These are phyloP conservation scores for Calocera cornea DNA, from an alignment of 768 basidiomycete genomes.

Conservation along the genomic window DNA sequence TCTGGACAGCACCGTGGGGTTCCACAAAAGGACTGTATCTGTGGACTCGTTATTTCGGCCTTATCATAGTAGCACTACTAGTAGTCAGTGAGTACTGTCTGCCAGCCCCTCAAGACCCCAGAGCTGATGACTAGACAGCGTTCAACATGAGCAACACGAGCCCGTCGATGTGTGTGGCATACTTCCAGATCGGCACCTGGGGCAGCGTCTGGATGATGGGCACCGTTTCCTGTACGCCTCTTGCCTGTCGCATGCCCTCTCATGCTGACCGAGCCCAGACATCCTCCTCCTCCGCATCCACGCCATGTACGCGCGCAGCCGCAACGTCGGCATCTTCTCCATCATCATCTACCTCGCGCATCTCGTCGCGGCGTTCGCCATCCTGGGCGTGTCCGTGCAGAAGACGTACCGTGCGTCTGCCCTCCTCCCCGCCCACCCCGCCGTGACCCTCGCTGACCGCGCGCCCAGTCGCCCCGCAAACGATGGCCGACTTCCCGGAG, in stretches of 20 bases:
- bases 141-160: neutral
- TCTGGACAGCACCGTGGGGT: conserved; percentile 3
- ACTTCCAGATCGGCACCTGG: conserved; percentile 2
- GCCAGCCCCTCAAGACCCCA: neutral
- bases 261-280: neutral
- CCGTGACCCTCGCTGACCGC: too few relatives aligned
- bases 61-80: neutral
- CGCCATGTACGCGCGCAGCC: conserved; percentile 1
- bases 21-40: neutral
- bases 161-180: neutral
- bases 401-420: neutral
- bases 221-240: neutral
- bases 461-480: neutral
- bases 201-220: conserved; percentile 3
- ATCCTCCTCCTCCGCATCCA: conserved; percentile 4
- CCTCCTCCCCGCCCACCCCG: too few relatives aligned
- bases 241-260: neutral
- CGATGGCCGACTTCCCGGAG: neutral
- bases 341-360: neutral
- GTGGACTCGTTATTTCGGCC: neutral
- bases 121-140: neutral
- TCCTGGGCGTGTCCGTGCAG: neutral
- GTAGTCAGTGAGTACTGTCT: neutral
- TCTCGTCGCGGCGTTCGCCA: neutral
- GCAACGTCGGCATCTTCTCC: neutral